Conservation (phyloP, 1,284 basidiomycete genomes). For the Gomphus bonarii region DNA sequence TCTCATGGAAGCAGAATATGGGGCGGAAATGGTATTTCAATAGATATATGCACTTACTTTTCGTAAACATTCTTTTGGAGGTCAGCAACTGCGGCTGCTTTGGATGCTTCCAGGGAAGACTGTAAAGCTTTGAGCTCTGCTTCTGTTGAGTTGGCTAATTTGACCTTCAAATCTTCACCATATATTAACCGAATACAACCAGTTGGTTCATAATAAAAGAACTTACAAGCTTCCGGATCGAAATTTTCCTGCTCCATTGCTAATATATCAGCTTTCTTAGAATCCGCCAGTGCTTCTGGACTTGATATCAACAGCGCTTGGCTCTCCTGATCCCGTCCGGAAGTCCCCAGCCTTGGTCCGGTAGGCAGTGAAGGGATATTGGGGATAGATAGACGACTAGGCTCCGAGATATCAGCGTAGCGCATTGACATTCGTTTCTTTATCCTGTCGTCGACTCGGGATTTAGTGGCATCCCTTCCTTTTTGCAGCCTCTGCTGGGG, state of each 20-base stretch:
- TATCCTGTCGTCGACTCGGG: conserved; percentile 84
- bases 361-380: conserved; percentile 50
- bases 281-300: conserved; percentile 34
- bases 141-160: conserved; percentile 73
- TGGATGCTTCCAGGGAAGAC: conserved; percentile 53
- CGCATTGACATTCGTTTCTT: conserved; percentile 89
- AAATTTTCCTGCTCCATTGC: conserved; percentile 67
- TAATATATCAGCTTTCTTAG: conserved; percentile 42
- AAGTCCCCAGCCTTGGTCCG: conserved; percentile 18
- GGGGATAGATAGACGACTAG: conserved; percentile 40
- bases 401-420: conserved; percentile 72
- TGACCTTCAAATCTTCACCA: conserved; percentile 53
- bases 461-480: conserved; percentile 35
- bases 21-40: neutral
- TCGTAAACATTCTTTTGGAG: conserved; percentile 82
- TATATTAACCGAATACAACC: neutral
- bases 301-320: conserved; percentile 31
- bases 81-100: conserved; percentile 58
- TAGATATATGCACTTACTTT: conserved; percentile 47
- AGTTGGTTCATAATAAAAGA: neutral
- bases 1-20: neutral
- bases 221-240: conserved; percentile 74
- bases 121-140: conserved; percentile 65
- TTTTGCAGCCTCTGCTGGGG: conserved; percentile 1
- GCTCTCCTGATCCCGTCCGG: conserved; percentile 27